Conservation (phyloP, 2,329 filamentous ascomycete species). For the Cladophialophora yegresii region DNA sequence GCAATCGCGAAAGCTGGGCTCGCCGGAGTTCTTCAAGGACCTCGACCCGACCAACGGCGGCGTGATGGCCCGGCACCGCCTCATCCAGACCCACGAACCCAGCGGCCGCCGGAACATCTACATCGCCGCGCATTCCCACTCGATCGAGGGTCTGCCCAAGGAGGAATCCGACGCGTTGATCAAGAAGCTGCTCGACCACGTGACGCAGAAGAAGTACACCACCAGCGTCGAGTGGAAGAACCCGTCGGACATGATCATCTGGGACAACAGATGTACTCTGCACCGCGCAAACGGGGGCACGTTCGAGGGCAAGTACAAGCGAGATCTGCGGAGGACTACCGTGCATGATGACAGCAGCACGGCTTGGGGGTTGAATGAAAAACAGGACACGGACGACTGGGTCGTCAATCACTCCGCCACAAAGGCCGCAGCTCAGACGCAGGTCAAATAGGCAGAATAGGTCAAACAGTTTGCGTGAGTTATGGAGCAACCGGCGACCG, state of each 20-base stretch:
- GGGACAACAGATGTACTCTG: constrained; percentile 61
- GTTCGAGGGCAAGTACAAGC: constrained; percentile 52
- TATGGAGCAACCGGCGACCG: not conserved
- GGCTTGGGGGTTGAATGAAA: constrained; percentile 50
- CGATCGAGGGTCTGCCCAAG: constrained; percentile 49
- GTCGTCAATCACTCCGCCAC: constrained; percentile 27
- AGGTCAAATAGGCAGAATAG: not conserved
- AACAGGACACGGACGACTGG: constrained; percentile 25
- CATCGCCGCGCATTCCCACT: constrained; percentile 56
- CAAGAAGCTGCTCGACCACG: constrained; percentile 46
- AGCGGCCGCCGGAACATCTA: constrained; percentile 57
- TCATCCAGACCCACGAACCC: constrained; percentile 57
- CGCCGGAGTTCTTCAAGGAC: constrained; percentile 48
- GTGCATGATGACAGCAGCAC: constrained; percentile 53
- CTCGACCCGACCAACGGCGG: constrained; percentile 45
- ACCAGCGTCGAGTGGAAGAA: constrained; percentile 53
- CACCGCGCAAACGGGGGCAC: constrained; percentile 55
- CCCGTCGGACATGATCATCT: constrained; percentile 56
- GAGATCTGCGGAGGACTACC: constrained; percentile 60
- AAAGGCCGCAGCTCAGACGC: constrained; percentile 16
- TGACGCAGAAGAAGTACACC: constrained; percentile 52
- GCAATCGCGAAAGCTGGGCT: constrained; percentile 55
- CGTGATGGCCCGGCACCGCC: constrained; percentile 51
- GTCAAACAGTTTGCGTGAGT: not conserved
- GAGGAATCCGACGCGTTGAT: constrained; percentile 45